phyloP scores from a whole-genome alignment of 2,329 filamentous ascomycete genomes.

The Hymenoscyphus fructigenus region DNA sequence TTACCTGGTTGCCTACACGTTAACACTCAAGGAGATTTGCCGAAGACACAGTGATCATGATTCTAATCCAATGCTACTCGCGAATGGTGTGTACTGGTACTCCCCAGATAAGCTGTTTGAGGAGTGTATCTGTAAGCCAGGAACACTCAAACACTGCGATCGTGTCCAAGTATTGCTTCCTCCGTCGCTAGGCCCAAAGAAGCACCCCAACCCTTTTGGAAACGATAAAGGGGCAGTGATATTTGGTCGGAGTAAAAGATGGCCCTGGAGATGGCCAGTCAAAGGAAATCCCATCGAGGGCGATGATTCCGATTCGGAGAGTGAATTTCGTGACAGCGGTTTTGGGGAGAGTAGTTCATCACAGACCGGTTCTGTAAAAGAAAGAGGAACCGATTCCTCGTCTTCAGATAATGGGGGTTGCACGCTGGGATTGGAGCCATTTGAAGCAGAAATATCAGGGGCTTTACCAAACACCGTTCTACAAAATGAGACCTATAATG shows the following conservation, averaged over 20 bases:
- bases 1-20: slow-evolving; percentile 10
- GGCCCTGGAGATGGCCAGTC: slow-evolving; percentile 2
- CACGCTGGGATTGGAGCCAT: too few species aligned
- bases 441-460: too few species aligned
- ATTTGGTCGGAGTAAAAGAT: slow-evolving; percentile 11
- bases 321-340: too few species aligned
- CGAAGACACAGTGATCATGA: slow-evolving; percentile 6
- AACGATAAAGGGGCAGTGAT: slow-evolving; percentile 9
- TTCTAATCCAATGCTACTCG: slow-evolving; percentile 7
- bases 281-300: not conserved
- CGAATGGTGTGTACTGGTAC: slow-evolving; percentile 11
- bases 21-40: slow-evolving; percentile 7
- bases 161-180: slow-evolving; percentile 13
- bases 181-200: not conserved
- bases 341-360: too few species aligned
- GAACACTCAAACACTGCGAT: not conserved
- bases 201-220: slow-evolving; percentile 5
- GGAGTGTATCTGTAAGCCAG: not conserved
- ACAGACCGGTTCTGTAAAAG: too few species aligned
- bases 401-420: too few species aligned
- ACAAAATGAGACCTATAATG: too few species aligned
- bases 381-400: too few species aligned
- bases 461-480: too few species aligned
- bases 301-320: too few species aligned
- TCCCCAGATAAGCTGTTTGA: slow-evolving; percentile 7